Base-by-base conservation (phyloP, 2,329 filamentous ascomycete species). In the Colletotrichum spinosum region DNA sequence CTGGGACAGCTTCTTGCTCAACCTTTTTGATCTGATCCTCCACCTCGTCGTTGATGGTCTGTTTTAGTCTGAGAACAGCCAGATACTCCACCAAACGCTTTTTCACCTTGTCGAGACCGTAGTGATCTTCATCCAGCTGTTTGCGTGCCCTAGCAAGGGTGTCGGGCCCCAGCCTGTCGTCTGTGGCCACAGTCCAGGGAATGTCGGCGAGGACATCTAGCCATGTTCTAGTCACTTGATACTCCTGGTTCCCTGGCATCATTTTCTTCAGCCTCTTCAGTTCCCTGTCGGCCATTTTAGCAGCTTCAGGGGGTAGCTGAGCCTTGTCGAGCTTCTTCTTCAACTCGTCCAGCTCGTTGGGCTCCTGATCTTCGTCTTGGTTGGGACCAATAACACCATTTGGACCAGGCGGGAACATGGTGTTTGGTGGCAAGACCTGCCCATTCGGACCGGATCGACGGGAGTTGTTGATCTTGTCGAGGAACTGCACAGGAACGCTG, bases 61-160 rank as follows among this genome's bases (percentile, higher is more conserved):
- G 94, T 83, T 98, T 99, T 61, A 99, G 85, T 71, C 96, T 92
- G 56, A 99, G 84, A n/a, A 99, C 96, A 2, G 96, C 97, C 48
- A 99, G 84, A 74, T 99, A 99, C 77, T 98, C 97, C 6, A 99
- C 85, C 25, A 99, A 79, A 48, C 96, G 87, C 85, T 97, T 97
- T 87, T 99, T 99, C 74, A 99, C 95, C 78, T 95, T 97, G 67
- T 98, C 94, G 12, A 99, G 83, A 0, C 96, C 96, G 71, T 98
- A 98, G 77, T 99, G 96, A 74, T 99, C 96, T 69, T 97, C 90
- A 72, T 99, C 94, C 6, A 99, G 86, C 77, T 98, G 96, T 79
- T 94, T 92, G 59, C 93, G 89, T 7, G 96, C 96, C 70, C 86
- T 87, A 64, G 86, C 84, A 61, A 98, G 77, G 0, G 94, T 97